Conservation (phyloP, 2,329 filamentous ascomycete species). For the Ambrosiella cleistominuta region DNA sequence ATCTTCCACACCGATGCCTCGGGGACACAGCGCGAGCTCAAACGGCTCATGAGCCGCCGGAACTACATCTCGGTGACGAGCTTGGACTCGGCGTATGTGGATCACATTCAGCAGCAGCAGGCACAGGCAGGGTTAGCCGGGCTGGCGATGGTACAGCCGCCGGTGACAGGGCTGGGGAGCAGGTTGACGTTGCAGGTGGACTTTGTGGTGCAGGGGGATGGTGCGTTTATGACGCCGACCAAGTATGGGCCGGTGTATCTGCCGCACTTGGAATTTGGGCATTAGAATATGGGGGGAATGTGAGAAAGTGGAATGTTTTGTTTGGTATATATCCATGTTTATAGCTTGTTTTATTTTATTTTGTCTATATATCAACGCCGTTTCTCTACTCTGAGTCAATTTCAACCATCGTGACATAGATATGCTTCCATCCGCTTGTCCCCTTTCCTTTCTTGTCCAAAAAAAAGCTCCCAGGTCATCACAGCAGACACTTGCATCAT, state of each 20-base stretch:
- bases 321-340: background rate
- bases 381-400: no score
- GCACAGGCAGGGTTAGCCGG: constrained; percentile 3
- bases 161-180: constrained; percentile 28
- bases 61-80: constrained; percentile 92
- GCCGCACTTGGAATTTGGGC: constrained; percentile 63
- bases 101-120: constrained; percentile 14
- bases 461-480: no score
- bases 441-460: no score
- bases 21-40: constrained; percentile 64
- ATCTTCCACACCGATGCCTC: constrained; percentile 91
- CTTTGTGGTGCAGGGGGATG: constrained; percentile 91
- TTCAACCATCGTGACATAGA: no score
- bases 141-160: constrained; percentile 12
- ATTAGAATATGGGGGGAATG: constrained; percentile 22
- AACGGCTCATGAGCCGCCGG: constrained; percentile 79
- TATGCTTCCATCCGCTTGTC: no score
- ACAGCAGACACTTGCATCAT: no score
- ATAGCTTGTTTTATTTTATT: background rate
- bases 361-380: background rate
- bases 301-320: background rate
- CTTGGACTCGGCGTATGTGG: constrained; percentile 69
- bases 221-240: constrained; percentile 60
- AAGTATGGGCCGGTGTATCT: constrained; percentile 97
- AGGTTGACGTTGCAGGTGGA: constrained; percentile 82